Percentiles rank a stretch among this genome's conserved stretches.
phyloP scores from a whole-genome alignment of 805 yeast species.

The Nakazawaea holstii region DNA sequence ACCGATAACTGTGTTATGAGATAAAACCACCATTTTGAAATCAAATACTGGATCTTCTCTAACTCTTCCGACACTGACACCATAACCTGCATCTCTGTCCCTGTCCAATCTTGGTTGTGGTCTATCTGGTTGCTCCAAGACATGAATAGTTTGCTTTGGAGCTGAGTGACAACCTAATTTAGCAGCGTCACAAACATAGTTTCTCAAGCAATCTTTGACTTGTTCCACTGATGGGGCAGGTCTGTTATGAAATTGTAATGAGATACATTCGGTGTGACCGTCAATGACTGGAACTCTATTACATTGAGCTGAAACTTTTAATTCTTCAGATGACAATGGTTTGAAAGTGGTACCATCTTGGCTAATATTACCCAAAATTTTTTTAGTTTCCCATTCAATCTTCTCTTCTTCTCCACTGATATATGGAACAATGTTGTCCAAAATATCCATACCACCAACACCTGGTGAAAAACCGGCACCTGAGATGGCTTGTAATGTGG shows the following conservation, averaged over 20 bases:
- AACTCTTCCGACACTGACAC: conserved; percentile 91
- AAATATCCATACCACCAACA: conserved; percentile 88
- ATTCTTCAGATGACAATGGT: conserved; percentile 57
- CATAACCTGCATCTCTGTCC: conserved; percentile 89
- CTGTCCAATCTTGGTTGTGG: conserved; percentile 98
- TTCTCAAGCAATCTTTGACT: conserved; percentile 62
- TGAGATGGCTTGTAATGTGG: conserved; percentile 95
- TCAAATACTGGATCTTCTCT: conserved; percentile 93
- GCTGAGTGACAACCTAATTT: conserved; percentile 83
- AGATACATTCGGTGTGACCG: conserved; percentile 95
- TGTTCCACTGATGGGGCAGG: conserved; percentile 84
- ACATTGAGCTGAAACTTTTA: conserved; percentile 92
- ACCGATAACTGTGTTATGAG: conserved; percentile 96
- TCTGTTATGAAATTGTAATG: conserved; percentile 73
- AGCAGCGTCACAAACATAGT: conserved; percentile 80
- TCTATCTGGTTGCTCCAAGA: conserved; percentile 84
- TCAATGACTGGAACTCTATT: conserved; percentile 96
- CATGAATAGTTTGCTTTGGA: conserved; percentile 88
- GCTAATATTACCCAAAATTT: conserved; percentile 72
- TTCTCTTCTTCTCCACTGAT: conserved; percentile 97
- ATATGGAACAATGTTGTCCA: conserved; percentile 92
- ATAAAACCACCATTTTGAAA: conserved; percentile 92
- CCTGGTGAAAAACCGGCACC: conserved; percentile 99
- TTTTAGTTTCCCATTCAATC: conserved; percentile 97
- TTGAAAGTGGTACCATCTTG: conserved; percentile 48